phyloP scores from a whole-genome alignment of 2,329 filamentous ascomycete species.

The Biscogniauxia sp. region DNA sequence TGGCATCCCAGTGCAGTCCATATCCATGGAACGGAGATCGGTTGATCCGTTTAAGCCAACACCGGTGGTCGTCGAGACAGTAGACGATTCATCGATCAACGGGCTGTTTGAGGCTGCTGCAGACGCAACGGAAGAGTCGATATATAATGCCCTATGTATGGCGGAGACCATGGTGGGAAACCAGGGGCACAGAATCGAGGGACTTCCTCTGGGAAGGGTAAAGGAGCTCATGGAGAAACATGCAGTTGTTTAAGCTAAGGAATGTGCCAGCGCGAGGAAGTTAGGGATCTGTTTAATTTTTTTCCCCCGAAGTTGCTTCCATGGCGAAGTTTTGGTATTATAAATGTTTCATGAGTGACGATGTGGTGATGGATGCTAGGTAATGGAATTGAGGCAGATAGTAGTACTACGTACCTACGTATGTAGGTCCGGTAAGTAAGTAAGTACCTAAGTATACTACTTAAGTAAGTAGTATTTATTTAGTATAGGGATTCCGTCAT shows the following conservation, averaged over 20 bases:
- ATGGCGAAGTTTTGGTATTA: no score
- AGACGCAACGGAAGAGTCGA: conserved; percentile 63
- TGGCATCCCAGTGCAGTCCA: conserved; percentile 43
- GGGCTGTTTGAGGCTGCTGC: conserved; percentile 59
- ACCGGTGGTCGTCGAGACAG: conserved; percentile 40
- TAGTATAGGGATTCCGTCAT: no score
- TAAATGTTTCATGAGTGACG: no score
- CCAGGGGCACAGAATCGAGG: conserved; percentile 47
- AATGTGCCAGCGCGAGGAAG: no score
- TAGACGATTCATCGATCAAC: conserved; percentile 60
- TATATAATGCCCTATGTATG: conserved; percentile 63
- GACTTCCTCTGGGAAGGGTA: conserved; percentile 45
- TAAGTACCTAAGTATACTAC: no score
- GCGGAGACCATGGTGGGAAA: conserved; percentile 58
- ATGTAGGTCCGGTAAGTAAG: no score
- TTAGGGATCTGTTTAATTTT: no score
- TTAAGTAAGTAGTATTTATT: no score
- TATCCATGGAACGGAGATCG: conserved; percentile 29
- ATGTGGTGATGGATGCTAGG: no score
- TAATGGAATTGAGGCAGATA: no score
- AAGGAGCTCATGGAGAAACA: conserved; percentile 46
- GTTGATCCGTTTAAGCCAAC: conserved; percentile 42
- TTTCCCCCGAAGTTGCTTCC: no score
- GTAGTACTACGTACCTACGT: no score
- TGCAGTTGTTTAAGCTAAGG: conserved; percentile 1